Evolutionary conservation across 768 basidiomycete species (phyloP).

Genomic region (Udeniomyces megalosporus): DNA sequence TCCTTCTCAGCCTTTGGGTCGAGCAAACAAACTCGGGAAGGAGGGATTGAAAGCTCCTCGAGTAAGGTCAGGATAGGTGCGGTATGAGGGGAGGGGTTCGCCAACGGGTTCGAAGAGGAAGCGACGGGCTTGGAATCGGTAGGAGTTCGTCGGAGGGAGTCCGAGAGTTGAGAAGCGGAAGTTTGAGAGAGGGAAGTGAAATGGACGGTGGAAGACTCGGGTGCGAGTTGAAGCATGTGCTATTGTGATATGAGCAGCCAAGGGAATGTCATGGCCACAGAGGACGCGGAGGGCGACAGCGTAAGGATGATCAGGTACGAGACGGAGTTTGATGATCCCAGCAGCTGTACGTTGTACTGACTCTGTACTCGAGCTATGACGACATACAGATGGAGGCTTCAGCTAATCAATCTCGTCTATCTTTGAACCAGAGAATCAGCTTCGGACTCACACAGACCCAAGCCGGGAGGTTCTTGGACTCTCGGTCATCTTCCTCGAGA

Average conservation of each 20-base stretch:
- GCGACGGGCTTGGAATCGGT: neutral
- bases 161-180: constrained; percentile 42
- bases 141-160: constrained; percentile 24
- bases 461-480: constrained; percentile 39
- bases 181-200: constrained; percentile 76
- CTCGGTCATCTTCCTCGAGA: constrained; percentile 84
- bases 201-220: constrained; percentile 45
- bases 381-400: neutral
- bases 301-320: neutral
- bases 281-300: too few relatives aligned
- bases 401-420: neutral
- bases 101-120: constrained; percentile 12
- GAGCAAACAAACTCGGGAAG: constrained; percentile 68
- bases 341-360: constrained; percentile 27
- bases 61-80: constrained; percentile 48
- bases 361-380: constrained; percentile 61
- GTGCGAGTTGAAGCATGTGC: constrained; percentile 74
- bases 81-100: constrained; percentile 35
- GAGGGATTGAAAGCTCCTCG: constrained; percentile 28
- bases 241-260: constrained; percentile 24
- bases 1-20: constrained; percentile 67
- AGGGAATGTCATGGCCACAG: too few relatives aligned
- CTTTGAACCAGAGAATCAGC: neutral
- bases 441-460: constrained; percentile 47
- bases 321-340: neutral